Base-by-base conservation (phyloP, 257 asterid genomes). In the Leptodermis oblonga region DNA sequence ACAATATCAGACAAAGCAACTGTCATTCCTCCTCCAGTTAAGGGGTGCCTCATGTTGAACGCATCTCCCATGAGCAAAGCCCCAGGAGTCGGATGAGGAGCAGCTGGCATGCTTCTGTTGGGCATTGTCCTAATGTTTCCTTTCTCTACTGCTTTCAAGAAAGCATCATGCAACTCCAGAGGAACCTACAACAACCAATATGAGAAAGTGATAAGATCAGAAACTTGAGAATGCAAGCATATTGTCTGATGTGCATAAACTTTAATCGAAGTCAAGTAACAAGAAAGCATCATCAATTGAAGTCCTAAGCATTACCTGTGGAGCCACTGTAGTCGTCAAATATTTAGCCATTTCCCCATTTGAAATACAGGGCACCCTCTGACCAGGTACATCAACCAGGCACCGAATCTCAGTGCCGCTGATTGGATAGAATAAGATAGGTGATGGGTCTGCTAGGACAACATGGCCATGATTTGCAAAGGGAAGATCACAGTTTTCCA, bases 11-110 rank as follows among this genome's bases (percentile, higher is more conserved):
- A 83, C 62, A 87, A 54, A 11, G 90, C 93, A 18, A 87, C 93
- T 0, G 93, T 85, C 93, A 87, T 85, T 78, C 93, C 93, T 65
- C 90, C 90, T 12, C 93, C 93, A 5, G 93, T 87, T 67, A 87
- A 69, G 31, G 90, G 90, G 53, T 87, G 93, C 42, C 93, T 86
- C 90, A 87, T 87, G 73, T 87, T 87, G 75, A 87, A 87, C 12
- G 93, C 88, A 69, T 87, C 93, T 5, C 93, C 93, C 84, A 87
- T 76, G 18, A 87, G 81, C 45, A 87, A 66, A 39, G 93, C 93
- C 53, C 90, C 90, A 4, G 90, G 90, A 25, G 88, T 83, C 18
- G 88, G 87, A 45, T 73, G 85, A 67, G 90, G 88, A 76, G 76
- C 78, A 25, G 90, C 93, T 9, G 93, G 90, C 93, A 87, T 83